Conservation (phyloP, 192 early-diverging fungal genomes). For the Rhizophagus sp. region DNA sequence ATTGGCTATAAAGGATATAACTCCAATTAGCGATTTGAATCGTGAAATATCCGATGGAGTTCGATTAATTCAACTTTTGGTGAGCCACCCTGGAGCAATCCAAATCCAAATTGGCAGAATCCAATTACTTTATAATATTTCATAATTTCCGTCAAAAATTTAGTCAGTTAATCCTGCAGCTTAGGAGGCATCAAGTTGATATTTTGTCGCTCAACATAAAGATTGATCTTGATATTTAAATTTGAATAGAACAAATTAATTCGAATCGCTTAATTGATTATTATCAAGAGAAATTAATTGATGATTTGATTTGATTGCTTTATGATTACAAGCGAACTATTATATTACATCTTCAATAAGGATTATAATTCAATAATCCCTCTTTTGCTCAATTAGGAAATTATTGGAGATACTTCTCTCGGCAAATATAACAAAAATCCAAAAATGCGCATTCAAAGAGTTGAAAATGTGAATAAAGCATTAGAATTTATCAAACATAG, state of each 20-base stretch:
- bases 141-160: too few species aligned
- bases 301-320: not conserved
- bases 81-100: slow-evolving; percentile 28
- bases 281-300: not conserved
- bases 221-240: not conserved
- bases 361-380: too few species aligned
- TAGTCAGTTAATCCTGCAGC: too few species aligned
- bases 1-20: slow-evolving; percentile 53
- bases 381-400: slow-evolving; percentile 59
- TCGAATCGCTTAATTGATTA: not conserved
- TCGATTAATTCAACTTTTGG: slow-evolving; percentile 58
- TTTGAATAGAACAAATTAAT: not conserved
- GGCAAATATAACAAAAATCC: slow-evolving; percentile 88
- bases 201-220: too few species aligned
- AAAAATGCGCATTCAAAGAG: slow-evolving; percentile 89
- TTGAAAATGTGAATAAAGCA: slow-evolving; percentile 95
- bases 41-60: slow-evolving; percentile 55
- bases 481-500: slow-evolving; percentile 89
- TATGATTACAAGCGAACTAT: not conserved
- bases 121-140: too few species aligned
- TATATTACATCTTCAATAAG: too few species aligned
- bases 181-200: not conserved
- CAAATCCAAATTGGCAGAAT: slow-evolving; percentile 31
- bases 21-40: slow-evolving; percentile 42
- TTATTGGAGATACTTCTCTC: slow-evolving; percentile 88